Percentiles rank a stretch among this genome's conserved stretches.
Conservation (phyloP, 306 rosid genomes). For the Purshia tridentata region DNA sequence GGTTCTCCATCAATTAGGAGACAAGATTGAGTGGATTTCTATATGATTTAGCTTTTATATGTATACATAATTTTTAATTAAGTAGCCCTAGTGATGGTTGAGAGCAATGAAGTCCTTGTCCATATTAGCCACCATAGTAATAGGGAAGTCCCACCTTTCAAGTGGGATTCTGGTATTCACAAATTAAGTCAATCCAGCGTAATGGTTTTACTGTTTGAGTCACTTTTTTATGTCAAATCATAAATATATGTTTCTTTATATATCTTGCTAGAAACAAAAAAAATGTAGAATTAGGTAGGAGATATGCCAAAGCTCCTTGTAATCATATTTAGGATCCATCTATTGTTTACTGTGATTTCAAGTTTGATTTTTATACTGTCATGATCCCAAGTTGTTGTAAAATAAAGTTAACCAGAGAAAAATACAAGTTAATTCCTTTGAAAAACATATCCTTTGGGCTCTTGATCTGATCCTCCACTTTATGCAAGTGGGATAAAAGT, state of each 20-base stretch:
- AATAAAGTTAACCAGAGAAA: background rate
- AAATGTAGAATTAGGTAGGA: background rate
- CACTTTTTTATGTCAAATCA: constrained; percentile 32
- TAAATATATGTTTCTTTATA: too few relatives aligned
- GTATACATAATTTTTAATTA: constrained; percentile 15
- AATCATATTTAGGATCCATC: background rate
- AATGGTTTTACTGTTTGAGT: constrained; percentile 22
- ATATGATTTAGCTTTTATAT: constrained; percentile 24
- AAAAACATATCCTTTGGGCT: background rate
- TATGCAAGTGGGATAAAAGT: background rate
- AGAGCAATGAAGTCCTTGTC: constrained; percentile 20
- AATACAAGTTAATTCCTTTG: background rate
- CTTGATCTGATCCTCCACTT: constrained; percentile 8
- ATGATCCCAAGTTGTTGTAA: background rate
- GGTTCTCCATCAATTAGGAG: constrained; percentile 17
- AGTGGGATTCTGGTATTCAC: constrained; percentile 30
- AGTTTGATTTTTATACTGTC: background rate
- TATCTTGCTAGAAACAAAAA: too few relatives aligned
- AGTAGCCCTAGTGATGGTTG: constrained; percentile 15
- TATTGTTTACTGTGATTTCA: background rate
- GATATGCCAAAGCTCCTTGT: background rate
- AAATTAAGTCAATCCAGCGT: constrained; percentile 22
- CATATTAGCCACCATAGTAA: constrained; percentile 27
- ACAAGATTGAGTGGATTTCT: constrained; percentile 27
- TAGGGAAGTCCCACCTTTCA: constrained; percentile 41